These are phyloP conservation scores for Pythium monospermum DNA, from an alignment of 352 stramenopile genomes.

Conservation along the genomic window DNA sequence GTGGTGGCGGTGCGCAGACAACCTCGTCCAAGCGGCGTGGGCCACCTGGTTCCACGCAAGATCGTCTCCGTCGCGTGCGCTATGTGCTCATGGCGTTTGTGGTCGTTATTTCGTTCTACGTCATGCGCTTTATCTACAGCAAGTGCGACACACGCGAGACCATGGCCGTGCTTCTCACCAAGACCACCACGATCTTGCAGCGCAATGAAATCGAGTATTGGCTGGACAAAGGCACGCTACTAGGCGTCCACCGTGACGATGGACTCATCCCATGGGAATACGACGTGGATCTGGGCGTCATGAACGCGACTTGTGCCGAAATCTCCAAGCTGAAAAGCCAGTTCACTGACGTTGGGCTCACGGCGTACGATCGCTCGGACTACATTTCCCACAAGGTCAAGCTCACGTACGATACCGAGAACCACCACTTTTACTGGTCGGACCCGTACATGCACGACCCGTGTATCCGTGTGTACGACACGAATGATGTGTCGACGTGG, in stretches of 20 bases:
- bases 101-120: conserved; percentile 25
- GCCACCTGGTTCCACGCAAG: conserved; percentile 5
- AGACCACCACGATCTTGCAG: conserved; percentile 58
- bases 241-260: conserved; percentile 62
- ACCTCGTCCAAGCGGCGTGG: conserved; percentile 2
- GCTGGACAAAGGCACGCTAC: conserved; percentile 76
- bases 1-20: background rate
- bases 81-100: conserved; percentile 29
- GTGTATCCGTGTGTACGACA: conserved; percentile 73
- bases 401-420: conserved; percentile 81
- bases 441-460: conserved; percentile 68
- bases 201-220: conserved; percentile 72
- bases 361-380: conserved; percentile 61
- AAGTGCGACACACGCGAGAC: conserved; percentile 73
- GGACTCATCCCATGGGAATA: conserved; percentile 80
- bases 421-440: conserved; percentile 77
- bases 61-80: conserved; percentile 21
- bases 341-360: conserved; percentile 54
- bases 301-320: conserved; percentile 61
- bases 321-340: conserved; percentile 67
- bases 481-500: conserved; percentile 50
- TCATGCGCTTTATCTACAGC: conserved; percentile 52
- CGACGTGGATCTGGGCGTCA: conserved; percentile 74
- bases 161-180: conserved; percentile 65
- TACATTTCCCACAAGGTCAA: conserved; percentile 79